Evolutionary conservation across 2,329 filamentous ascomycete genomes (phyloP), one percentile per base, ranked within the genome.

Genomic region (Scytalidium lignicola): DNA sequence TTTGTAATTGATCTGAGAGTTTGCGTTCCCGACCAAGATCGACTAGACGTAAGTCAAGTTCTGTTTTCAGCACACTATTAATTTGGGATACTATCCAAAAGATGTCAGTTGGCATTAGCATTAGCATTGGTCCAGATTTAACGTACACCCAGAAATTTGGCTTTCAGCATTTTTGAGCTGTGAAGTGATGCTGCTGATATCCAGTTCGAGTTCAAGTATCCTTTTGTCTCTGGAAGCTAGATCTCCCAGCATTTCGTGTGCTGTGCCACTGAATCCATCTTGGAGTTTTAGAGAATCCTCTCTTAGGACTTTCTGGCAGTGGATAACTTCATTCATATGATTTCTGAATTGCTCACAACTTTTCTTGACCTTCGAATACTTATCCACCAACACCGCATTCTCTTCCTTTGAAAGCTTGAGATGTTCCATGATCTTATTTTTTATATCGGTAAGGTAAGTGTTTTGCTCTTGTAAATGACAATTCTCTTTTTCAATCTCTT

Each of bases 311-410:
- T 60, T 60, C 32, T 63, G 60, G 19, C 55, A 32, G 3, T 40
- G 45, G 3, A 59, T 58, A 19, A 67, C 44, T 19, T 69, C 63
- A 44, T 62, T 62, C 23, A 70, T 61, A n/a, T 66, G 63, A 1
- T 59, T 48, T 3, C 51, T 52, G 26, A 71, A 65, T 10, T 52
- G 54, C 4, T 28, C 29, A 42, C 62, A 62, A 15, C 58, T 55
- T 8, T 55, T 26, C 6, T 51, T 51, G 8, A 65, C 44, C n/a
- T 46, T 57, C 12, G 61, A 50, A 13, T 67, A 40, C 29, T 57
- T 55, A 20, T 52, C 32, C 3, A 28, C 59, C 48, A 48, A 64
- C 49, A 21, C 41, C 41, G 4, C 23, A 46, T 52, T 56, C 10
- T 43, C 41, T 10, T 22, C 22, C 18, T 43, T 18, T 18, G 22